Conservation (phyloP, 176 grass and related monocot species). For the Hyparrhenia diplandra region DNA sequence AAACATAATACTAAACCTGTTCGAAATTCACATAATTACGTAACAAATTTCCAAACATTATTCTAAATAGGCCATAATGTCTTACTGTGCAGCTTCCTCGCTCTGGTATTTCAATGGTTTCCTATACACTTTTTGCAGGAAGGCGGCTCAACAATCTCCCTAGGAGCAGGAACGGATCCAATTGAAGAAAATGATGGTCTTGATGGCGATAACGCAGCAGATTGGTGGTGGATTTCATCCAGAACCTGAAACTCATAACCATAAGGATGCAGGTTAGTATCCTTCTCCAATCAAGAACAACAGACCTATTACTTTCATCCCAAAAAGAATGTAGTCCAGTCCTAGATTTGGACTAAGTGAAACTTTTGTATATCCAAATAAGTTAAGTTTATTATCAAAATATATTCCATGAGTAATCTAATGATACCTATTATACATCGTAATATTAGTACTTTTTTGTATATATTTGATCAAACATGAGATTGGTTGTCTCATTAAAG, state of each 20-base stretch:
- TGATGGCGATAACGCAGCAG: constrained; percentile 74
- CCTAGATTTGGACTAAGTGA: neutral
- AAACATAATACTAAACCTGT: neutral
- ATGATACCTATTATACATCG: neutral
- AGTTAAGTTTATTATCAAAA: neutral
- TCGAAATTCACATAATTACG: neutral
- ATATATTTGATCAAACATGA: neutral
- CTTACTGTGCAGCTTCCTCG: constrained; percentile 81
- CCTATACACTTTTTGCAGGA: constrained; percentile 74
- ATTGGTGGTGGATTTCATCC: constrained; percentile 99
- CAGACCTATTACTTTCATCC: neutral
- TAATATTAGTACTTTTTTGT: neutral
- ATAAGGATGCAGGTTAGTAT: constrained; percentile 12
- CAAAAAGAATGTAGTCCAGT: neutral
- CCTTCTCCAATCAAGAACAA: constrained; percentile 23
- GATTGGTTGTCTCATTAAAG: neutral
- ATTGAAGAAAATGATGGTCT: constrained; percentile 86
- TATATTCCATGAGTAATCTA: neutral
- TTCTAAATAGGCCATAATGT: neutral
- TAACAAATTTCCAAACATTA: neutral
- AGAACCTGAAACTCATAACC: constrained; percentile 56
- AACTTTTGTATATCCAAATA: neutral
- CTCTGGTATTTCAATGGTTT: constrained; percentile 58
- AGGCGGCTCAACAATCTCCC: constrained; percentile 79
- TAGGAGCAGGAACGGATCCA: constrained; percentile 90